Evolutionary conservation across 495 filamentous ascomycete genomes (phyloP).

Genomic region (Trichoderma orchidacearum): DNA sequence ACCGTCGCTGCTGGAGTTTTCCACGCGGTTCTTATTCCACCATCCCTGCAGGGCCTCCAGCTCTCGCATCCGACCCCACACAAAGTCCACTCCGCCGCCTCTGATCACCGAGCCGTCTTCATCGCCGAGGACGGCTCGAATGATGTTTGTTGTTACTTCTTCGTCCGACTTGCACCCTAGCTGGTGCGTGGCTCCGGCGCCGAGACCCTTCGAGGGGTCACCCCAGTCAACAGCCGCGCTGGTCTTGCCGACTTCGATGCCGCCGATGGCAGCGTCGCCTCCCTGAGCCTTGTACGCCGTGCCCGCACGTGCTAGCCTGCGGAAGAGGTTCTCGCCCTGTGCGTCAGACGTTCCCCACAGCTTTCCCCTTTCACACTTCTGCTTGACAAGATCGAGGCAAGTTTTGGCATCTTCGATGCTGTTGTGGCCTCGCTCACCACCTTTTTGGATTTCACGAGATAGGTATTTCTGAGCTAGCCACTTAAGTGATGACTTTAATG

Average conservation of each 20-base stretch:
- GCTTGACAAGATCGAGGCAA: slow-evolving; percentile 81
- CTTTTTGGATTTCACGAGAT: slow-evolving; percentile 72
- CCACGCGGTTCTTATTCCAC: slow-evolving; percentile 43
- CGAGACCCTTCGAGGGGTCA: slow-evolving; percentile 57
- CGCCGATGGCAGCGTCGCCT: slow-evolving; percentile 22
- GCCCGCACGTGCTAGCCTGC: slow-evolving; percentile 50
- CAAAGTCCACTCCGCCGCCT: slow-evolving; percentile 66
- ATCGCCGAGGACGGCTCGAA: slow-evolving; percentile 56
- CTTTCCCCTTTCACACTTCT: slow-evolving; percentile 86
- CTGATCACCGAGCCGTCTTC: slow-evolving; percentile 46
- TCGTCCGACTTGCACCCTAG: slow-evolving; percentile 65
- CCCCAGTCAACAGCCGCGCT: slow-evolving; percentile 87
- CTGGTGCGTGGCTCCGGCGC: slow-evolving; percentile 52
- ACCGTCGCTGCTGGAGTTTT: slow-evolving; percentile 6
- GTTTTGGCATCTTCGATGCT: slow-evolving; percentile 84
- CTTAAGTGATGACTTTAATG: slow-evolving; percentile 62
- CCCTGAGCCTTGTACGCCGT: slow-evolving; percentile 37
- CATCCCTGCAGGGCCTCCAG: slow-evolving; percentile 72
- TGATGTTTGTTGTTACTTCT: slow-evolving; percentile 57
- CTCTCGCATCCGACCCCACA: slow-evolving; percentile 78
- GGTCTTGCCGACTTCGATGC: slow-evolving; percentile 40
- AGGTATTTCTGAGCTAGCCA: slow-evolving; percentile 72
- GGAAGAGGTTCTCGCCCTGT: slow-evolving; percentile 75
- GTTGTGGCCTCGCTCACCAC: slow-evolving; percentile 58
- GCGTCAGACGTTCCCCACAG: slow-evolving; percentile 65